Conservation (phyloP, 2,329 filamentous ascomycete species). For the Eurotiales sp. region DNA sequence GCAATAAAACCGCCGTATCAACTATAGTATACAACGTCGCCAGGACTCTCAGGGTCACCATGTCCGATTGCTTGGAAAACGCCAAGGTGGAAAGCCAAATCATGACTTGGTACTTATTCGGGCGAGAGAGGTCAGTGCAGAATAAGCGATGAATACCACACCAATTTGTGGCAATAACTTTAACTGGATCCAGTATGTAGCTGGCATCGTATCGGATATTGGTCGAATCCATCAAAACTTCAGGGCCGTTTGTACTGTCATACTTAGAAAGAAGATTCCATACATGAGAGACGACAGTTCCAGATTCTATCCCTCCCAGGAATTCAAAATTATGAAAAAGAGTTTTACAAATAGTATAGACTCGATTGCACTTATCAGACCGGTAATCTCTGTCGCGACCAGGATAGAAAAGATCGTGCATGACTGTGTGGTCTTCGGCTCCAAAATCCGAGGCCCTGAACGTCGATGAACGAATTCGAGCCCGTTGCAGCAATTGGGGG, state of each 20-base stretch:
- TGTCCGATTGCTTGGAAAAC: neutral
- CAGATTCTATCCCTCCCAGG: neutral
- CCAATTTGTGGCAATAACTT: slow-evolving; percentile 2
- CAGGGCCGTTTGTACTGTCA: slow-evolving; percentile 2
- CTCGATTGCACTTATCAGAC: neutral
- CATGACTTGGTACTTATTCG: neutral
- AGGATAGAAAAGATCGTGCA: neutral
- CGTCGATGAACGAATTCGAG: neutral
- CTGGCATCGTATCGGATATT: slow-evolving; percentile 7
- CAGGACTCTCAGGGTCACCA: neutral
- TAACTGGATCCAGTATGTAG: slow-evolving; percentile 2
- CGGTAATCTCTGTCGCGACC: neutral
- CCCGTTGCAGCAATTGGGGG: neutral
- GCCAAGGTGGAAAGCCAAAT: neutral
- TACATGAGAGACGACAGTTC: neutral
- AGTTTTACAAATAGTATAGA: neutral
- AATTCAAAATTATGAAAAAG: neutral
- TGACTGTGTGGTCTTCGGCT: neutral
- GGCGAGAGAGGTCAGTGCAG: neutral
- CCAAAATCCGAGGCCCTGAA: slow-evolving; percentile 1
- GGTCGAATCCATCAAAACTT: slow-evolving; percentile 1
- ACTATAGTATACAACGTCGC: neutral
- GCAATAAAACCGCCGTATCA: neutral
- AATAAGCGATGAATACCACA: slow-evolving; percentile 4
- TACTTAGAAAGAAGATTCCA: slow-evolving; percentile 1